Conservation (phyloP, 257 asterid genomes). For the Datura wrightii region DNA sequence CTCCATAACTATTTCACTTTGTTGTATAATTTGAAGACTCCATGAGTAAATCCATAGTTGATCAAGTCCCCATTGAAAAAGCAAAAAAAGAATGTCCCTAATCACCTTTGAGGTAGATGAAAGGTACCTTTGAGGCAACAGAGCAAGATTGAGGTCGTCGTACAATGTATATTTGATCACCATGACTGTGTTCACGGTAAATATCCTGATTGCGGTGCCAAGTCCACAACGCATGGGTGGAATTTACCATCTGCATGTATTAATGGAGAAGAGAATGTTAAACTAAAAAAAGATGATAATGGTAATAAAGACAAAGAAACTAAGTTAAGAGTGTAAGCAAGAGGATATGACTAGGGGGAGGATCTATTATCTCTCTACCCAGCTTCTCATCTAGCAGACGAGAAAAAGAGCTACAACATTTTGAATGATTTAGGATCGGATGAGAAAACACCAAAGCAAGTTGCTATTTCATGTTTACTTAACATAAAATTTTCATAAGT, state of each 20-base stretch:
- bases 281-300: not conserved
- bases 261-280: slow-evolving; percentile 1
- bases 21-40: not conserved
- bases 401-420: not conserved
- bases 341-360: not conserved
- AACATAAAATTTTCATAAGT: not conserved
- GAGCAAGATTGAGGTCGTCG: slow-evolving; percentile 78
- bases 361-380: slow-evolving; percentile 9
- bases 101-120: slow-evolving; percentile 13
- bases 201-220: slow-evolving; percentile 93
- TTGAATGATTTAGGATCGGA: not conserved
- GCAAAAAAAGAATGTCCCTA: not conserved
- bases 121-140: slow-evolving; percentile 39
- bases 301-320: not conserved
- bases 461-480: not conserved
- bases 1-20: not conserved
- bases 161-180: slow-evolving; percentile 83
- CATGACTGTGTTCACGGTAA: slow-evolving; percentile 57
- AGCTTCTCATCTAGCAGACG: not conserved
- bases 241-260: slow-evolving; percentile 64
- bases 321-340: not conserved
- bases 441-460: not conserved
- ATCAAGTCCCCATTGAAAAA: not conserved
- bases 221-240: slow-evolving; percentile 85
- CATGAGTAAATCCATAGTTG: not conserved